These are phyloP conservation scores for Prunus salicina DNA, from an alignment of 306 rosid species.

Conservation along the genomic window DNA sequence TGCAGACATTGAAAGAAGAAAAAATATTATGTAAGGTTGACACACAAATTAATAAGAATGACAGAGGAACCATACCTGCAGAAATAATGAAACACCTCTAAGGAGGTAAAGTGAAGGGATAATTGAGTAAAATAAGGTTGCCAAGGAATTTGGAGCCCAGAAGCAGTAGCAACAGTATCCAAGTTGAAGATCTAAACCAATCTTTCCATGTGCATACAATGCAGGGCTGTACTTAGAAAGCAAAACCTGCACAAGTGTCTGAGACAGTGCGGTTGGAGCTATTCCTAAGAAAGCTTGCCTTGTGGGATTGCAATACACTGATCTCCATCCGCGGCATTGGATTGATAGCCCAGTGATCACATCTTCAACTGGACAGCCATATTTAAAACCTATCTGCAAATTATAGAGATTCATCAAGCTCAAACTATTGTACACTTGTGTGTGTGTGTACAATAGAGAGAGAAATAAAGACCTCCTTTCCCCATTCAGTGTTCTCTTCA, in stretches of 20 bases:
- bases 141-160: slow-evolving; percentile 56
- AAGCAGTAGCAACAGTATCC: slow-evolving; percentile 46
- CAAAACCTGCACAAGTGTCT: slow-evolving; percentile 56
- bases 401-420: neutral
- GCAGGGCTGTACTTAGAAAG: slow-evolving; percentile 59
- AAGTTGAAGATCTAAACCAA: slow-evolving; percentile 61
- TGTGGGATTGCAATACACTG: slow-evolving; percentile 57
- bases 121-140: slow-evolving; percentile 51
- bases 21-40: neutral
- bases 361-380: slow-evolving; percentile 81
- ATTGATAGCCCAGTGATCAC: slow-evolving; percentile 75
- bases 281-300: slow-evolving; percentile 70
- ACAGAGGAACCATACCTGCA: slow-evolving; percentile 36
- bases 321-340: slow-evolving; percentile 69
- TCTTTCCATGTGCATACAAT: slow-evolving; percentile 49
- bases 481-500: slow-evolving; percentile 77
- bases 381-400: slow-evolving; percentile 63
- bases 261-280: slow-evolving; percentile 52
- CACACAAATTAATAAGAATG: neutral
- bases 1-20: neutral
- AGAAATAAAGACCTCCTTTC: slow-evolving; percentile 50
- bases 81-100: slow-evolving; percentile 62
- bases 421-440: neutral
- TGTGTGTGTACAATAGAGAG: neutral
- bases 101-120: slow-evolving; percentile 72